Evolutionary conservation across 176 grass and related monocot genomes (phyloP).

Genomic region (Hordeum marinum): DNA sequence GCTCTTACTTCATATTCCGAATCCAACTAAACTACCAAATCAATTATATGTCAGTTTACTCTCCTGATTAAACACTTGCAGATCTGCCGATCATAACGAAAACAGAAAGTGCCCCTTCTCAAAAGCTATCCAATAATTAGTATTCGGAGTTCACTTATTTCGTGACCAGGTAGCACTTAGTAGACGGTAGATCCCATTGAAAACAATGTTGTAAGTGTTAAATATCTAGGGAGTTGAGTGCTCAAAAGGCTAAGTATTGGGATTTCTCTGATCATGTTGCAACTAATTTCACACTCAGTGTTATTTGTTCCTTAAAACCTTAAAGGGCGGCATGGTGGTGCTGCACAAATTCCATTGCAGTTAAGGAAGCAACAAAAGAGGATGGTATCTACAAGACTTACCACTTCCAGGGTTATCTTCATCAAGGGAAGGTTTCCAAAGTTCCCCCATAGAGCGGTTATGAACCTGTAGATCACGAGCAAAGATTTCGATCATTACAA

Average conservation of each 20-base stretch:
- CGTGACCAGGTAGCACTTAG: background rate
- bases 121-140: background rate
- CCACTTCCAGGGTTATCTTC: slow-evolving; percentile 28
- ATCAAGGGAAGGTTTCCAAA: slow-evolving; percentile 31
- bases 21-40: slow-evolving; percentile 2
- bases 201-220: background rate
- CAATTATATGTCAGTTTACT: background rate
- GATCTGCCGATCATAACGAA: background rate
- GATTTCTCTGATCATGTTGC: background rate
- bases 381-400: slow-evolving; percentile 1
- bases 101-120: background rate
- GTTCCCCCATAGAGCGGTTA: slow-evolving; percentile 1
- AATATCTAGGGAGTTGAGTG: slow-evolving; percentile 10
- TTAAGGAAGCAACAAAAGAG: background rate
- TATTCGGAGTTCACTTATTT: background rate
- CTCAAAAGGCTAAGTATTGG: background rate
- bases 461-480: slow-evolving; percentile 16
- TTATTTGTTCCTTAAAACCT: background rate
- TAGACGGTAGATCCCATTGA: background rate
- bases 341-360: slow-evolving; percentile 6
- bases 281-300: background rate
- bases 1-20: background rate
- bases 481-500: slow-evolving; percentile 1
- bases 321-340: background rate
- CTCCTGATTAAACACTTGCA: background rate